Conservation (phyloP, 345 rosid genomes). For the Triadica sebifera region DNA sequence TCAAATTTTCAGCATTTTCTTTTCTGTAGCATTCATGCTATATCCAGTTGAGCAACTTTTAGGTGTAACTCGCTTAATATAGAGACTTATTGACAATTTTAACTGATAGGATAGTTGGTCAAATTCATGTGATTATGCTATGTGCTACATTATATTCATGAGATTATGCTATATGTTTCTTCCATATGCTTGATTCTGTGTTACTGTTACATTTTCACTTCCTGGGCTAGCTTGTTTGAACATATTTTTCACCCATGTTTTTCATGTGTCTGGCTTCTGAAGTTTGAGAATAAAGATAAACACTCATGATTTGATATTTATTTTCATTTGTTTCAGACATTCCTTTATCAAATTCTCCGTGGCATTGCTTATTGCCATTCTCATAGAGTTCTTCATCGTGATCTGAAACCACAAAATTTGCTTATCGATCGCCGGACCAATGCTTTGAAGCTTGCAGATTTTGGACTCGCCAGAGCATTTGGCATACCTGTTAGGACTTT, state of each 20-base stretch:
- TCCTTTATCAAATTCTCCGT: conserved; percentile 89
- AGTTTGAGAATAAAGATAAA: background rate
- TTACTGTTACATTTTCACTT: background rate
- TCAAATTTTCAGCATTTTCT: background rate
- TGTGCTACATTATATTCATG: background rate
- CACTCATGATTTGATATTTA: background rate
- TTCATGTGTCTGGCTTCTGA: background rate
- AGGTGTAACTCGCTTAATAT: background rate
- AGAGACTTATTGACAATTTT: background rate
- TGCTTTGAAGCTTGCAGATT: conserved; percentile 95
- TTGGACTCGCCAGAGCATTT: conserved; percentile 97
- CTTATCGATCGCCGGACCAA: conserved; percentile 87
- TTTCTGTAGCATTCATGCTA: background rate
- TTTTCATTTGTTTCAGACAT: conserved; percentile 51
- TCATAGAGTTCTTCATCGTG: conserved; percentile 98
- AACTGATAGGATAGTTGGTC: background rate
- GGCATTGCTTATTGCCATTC: conserved; percentile 99
- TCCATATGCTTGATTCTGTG: background rate
- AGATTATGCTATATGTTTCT: background rate
- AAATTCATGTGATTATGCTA: background rate
- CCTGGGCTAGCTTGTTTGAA: background rate
- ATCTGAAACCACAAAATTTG: conserved; percentile 95
- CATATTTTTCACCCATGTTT: background rate
- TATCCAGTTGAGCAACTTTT: background rate
- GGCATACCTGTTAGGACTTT: conserved; percentile 99